Conservation (phyloP, 2,329 filamentous ascomycete species). For the Colletotrichum sp. region DNA sequence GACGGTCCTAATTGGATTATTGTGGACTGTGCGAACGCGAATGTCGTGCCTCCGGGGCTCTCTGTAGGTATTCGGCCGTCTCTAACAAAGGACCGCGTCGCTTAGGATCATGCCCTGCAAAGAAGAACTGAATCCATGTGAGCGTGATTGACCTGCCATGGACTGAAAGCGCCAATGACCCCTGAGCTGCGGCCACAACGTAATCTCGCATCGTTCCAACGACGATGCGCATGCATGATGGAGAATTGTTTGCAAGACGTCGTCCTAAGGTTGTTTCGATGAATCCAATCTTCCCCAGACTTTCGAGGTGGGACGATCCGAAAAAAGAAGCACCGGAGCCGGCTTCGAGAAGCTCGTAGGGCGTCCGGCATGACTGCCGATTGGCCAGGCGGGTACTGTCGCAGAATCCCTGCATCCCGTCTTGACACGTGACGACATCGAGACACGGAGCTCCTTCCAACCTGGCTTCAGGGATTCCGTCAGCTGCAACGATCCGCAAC, state of each 20-base stretch:
- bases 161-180: neutral
- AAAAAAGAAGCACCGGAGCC: neutral
- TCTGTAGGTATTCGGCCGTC: neutral
- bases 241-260: neutral
- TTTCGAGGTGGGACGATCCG: constrained; percentile 13
- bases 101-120: neutral
- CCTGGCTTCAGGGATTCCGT: neutral
- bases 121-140: neutral
- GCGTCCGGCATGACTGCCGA: neutral
- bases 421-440: constrained; percentile 19
- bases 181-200: neutral
- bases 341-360: constrained; percentile 3
- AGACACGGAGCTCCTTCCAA: constrained; percentile 6
- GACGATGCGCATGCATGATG: neutral
- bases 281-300: constrained; percentile 8
- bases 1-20: neutral
- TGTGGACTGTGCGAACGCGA: neutral
- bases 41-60: neutral
- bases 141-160: neutral
- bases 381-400: neutral
- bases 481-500: constrained; percentile 1
- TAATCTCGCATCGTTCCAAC: neutral
- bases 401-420: neutral
- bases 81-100: neutral
- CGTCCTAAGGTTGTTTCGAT: neutral